Base-by-base conservation (phyloP, 192 early-diverging fungal species). In the Coemansia sp. region DNA sequence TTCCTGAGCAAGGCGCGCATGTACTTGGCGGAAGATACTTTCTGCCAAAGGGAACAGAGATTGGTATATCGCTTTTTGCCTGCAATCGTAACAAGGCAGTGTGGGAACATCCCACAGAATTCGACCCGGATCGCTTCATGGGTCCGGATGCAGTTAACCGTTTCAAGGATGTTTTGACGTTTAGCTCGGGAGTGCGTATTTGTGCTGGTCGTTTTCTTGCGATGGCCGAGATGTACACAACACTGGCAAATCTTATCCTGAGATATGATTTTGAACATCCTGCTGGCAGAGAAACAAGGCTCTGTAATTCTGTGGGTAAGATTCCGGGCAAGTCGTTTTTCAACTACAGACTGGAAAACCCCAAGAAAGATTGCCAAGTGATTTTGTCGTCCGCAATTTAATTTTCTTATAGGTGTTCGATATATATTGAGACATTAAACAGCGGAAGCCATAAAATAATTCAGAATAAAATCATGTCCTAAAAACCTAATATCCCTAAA, bases 101-200 rank as follows among this genome's bases (percentile, higher is more conserved):
- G 6, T 84, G 74, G 69, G 22, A 13, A 12, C 3, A 70, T 6
- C 72, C 83, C 3, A 6, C 55, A 9, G 15, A 18, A 1, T 85
- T 82, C 47, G 46, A 70, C 42, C 78, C 78, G 4, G 76, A 63
- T 46, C 69, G 78, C 21, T 82, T 73, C 60, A 67, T 85, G 66
- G 76, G 69, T 8, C 26, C 48, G 0, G 65, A 78, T 8, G 55
- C 47, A 0, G 69, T 67, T 13, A 16, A 19, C 0, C 51, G 63
- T 15, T 48, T 41, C 15, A 68, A 52, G n/a, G 68, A 71, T 15
- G 45, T 79, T 5, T 16, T 82, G n/a, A 68, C 63, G 2, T 82
- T 85, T 49, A 62, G 74, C 37, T 41, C 58, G 3, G 79, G 79
- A 16, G 74, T 72, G 6, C 75, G 84, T 12, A 68, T 69, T 26